These are phyloP conservation scores for Xylariaceae sp. DNA, from an alignment of 2,329 filamentous ascomycete genomes.

Conservation along the genomic window DNA sequence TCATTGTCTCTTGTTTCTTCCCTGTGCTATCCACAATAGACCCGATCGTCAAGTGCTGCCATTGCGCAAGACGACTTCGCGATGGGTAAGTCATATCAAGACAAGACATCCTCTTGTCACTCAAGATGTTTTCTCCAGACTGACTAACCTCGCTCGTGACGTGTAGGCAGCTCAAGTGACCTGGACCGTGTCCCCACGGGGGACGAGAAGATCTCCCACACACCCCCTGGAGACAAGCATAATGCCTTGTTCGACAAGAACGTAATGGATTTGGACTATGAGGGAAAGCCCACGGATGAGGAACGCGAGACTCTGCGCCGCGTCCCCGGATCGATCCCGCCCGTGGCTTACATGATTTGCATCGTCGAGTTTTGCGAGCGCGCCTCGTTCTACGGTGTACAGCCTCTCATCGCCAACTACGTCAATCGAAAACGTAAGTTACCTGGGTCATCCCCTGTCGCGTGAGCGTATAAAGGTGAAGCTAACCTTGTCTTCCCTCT, in stretches of 20 bases:
- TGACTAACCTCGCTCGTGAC: constrained; percentile 5
- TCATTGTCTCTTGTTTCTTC: constrained; percentile 3
- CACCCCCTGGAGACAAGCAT: constrained; percentile 20
- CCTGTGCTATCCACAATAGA: constrained; percentile 6
- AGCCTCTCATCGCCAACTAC: constrained; percentile 53
- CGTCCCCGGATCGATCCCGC: constrained; percentile 45
- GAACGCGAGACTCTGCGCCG: constrained; percentile 34
- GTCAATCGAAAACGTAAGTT: constrained; percentile 46
- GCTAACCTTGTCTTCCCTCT: constrained; percentile 2
- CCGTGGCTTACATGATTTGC: constrained; percentile 51
- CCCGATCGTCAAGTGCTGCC: constrained; percentile 8
- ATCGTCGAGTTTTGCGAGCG: constrained; percentile 56
- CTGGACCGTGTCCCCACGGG: constrained; percentile 17
- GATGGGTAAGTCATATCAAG: constrained; percentile 13
- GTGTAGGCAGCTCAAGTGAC: constrained; percentile 14
- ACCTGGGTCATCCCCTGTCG: too few species aligned
- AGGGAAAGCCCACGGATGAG: constrained; percentile 41
- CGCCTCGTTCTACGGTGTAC: constrained; percentile 54
- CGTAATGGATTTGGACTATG: constrained; percentile 27
- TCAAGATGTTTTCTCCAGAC: background rate
- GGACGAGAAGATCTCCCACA: constrained; percentile 22
- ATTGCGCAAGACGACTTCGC: constrained; percentile 8
- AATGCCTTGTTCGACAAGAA: constrained; percentile 23
- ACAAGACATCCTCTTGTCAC: background rate
- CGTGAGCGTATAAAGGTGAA: background rate